Evolutionary conservation across 768 basidiomycete species (phyloP).

Genomic region (Suillus subaureus): DNA sequence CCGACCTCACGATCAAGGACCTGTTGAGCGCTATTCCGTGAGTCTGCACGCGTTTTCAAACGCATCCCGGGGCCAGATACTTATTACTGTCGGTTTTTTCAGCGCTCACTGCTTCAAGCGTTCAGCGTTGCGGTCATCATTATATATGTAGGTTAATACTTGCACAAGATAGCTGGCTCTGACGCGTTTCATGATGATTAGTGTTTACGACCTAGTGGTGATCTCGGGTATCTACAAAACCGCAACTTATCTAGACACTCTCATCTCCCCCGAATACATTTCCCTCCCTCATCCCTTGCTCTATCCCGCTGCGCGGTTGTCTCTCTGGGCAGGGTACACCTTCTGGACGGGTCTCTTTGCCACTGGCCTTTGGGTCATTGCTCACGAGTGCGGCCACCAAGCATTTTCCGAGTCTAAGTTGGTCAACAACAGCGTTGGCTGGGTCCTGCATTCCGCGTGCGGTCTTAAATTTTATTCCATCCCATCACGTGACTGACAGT

Average conservation of each 20-base stretch:
- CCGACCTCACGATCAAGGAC: slow-evolving; percentile 87
- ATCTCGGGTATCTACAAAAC: slow-evolving; percentile 47
- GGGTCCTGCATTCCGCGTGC: slow-evolving; percentile 88
- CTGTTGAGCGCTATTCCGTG: slow-evolving; percentile 82
- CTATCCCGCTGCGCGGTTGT: slow-evolving; percentile 55
- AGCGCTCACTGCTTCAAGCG: slow-evolving; percentile 90
- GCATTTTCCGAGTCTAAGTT: slow-evolving; percentile 91
- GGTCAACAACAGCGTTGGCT: slow-evolving; percentile 92
- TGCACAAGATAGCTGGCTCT: slow-evolving; percentile 1
- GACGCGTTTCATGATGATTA: slow-evolving; percentile 30
- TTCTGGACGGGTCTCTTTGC: slow-evolving; percentile 43
- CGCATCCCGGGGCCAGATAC: slow-evolving; percentile 4
- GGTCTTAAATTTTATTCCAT: slow-evolving; percentile 27
- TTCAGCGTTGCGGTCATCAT: slow-evolving; percentile 75
- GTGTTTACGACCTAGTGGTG: slow-evolving; percentile 73
- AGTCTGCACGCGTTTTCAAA: slow-evolving; percentile 31
- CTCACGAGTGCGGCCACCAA: slow-evolving; percentile 96
- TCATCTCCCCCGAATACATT: slow-evolving; percentile 57
- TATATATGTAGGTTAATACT: slow-evolving; percentile 64
- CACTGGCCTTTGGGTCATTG: slow-evolving; percentile 94
- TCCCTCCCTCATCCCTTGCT: slow-evolving; percentile 61
- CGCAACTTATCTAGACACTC: slow-evolving; percentile 65
- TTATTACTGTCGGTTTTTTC: slow-evolving; percentile 9
- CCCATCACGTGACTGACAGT: slow-evolving; percentile 26
- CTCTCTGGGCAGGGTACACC: slow-evolving; percentile 28